Evolutionary conservation across 2,329 filamentous ascomycete species (phyloP).

Genomic region (Coniochaeta hoffmannii): DNA sequence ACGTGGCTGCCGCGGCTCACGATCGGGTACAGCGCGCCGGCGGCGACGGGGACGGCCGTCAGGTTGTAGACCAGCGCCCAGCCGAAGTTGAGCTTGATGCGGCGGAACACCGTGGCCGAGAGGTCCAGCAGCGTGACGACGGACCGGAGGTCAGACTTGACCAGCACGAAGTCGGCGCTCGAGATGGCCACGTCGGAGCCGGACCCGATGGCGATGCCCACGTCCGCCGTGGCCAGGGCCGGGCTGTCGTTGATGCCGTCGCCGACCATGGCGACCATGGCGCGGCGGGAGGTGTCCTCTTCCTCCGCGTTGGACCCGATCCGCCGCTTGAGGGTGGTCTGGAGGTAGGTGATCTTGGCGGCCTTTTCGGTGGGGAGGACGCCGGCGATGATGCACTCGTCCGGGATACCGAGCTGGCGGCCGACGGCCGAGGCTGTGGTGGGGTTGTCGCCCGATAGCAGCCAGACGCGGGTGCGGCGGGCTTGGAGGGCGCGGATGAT

Average conservation of each 20-base stretch:
- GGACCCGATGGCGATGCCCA: slow-evolving; percentile 76
- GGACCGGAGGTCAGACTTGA: slow-evolving; percentile 56
- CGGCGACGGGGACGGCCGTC: slow-evolving; percentile 70
- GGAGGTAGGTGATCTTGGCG: slow-evolving; percentile 58
- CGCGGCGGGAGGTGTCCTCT: slow-evolving; percentile 27
- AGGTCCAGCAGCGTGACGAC: slow-evolving; percentile 69
- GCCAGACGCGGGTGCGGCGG: slow-evolving; percentile 70
- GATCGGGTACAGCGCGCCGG: slow-evolving; percentile 65
- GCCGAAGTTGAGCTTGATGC: slow-evolving; percentile 77
- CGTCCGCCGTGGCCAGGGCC: slow-evolving; percentile 70
- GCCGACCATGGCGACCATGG: slow-evolving; percentile 72
- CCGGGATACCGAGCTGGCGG: slow-evolving; percentile 63
- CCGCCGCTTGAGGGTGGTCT: slow-evolving; percentile 39
- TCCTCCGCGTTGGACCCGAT: slow-evolving; percentile 15
- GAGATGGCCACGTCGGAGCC: slow-evolving; percentile 80
- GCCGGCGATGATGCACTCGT: slow-evolving; percentile 72
- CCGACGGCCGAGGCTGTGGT: slow-evolving; percentile 79
- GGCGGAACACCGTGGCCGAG: slow-evolving; percentile 62
- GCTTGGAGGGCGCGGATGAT: slow-evolving; percentile 59
- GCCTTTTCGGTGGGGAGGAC: slow-evolving; percentile 81
- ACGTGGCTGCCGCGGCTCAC: slow-evolving; percentile 45
- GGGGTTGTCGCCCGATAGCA: slow-evolving; percentile 89
- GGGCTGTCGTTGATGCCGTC: slow-evolving; percentile 88
- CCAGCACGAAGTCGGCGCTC: slow-evolving; percentile 73
- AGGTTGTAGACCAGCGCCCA: slow-evolving; percentile 84